These are phyloP conservation scores for Morella rubra DNA, from an alignment of 306 rosid species.

Conservation along the genomic window DNA sequence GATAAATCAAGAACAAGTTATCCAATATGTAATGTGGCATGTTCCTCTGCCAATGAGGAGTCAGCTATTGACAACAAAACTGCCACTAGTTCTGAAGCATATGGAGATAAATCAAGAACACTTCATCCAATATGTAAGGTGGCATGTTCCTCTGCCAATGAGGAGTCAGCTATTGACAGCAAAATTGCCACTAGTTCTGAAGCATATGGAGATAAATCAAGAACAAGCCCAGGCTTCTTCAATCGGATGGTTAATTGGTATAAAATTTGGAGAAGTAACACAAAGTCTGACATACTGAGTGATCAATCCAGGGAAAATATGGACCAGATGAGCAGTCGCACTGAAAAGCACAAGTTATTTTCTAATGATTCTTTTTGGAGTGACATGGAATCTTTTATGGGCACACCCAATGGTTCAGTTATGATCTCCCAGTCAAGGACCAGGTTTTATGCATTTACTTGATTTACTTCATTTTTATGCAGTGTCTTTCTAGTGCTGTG, in stretches of 20 bases:
- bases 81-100: conserved; percentile 30
- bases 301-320: conserved; percentile 30
- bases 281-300: conserved; percentile 28
- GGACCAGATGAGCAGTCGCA: conserved; percentile 21
- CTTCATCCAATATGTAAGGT: conserved; percentile 29
- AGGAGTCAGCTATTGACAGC: conserved; percentile 32
- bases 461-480: conserved; percentile 3
- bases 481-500: conserved; percentile 7
- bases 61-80: conserved; percentile 31
- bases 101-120: conserved; percentile 14
- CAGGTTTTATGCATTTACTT: conserved; percentile 52
- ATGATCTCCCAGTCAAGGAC: conserved; percentile 59
- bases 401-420: conserved; percentile 52
- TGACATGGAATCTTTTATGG: conserved; percentile 59
- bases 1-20: neutral
- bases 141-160: conserved; percentile 29
- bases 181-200: conserved; percentile 32
- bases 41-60: conserved; percentile 32
- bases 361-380: conserved; percentile 62
- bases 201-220: conserved; percentile 17
- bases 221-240: conserved; percentile 39
- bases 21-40: conserved; percentile 30
- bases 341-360: conserved; percentile 46
- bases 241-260: conserved; percentile 42
- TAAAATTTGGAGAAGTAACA: conserved; percentile 40